Percentiles rank a stretch among this genome's conserved stretches.
These are phyloP conservation scores for Neonectria magnoliae DNA, from an alignment of 2,329 filamentous ascomycete genomes.

Conservation along the genomic window DNA sequence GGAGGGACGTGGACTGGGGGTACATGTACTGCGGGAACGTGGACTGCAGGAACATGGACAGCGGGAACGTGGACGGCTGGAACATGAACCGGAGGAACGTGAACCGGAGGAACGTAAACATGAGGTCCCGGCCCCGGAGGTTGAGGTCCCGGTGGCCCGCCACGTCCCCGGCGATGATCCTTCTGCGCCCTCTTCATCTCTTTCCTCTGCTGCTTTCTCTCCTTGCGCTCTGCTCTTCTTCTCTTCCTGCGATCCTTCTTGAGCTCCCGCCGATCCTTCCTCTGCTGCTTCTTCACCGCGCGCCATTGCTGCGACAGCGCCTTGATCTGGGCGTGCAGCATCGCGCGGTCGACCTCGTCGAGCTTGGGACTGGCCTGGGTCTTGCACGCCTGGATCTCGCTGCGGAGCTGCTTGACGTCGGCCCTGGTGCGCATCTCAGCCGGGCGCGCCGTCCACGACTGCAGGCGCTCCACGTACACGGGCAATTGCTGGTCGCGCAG, in stretches of 20 bases:
- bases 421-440: constrained; percentile 60
- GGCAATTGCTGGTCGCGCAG: constrained; percentile 60
- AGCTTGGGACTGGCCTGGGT: constrained; percentile 12
- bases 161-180: constrained; percentile 42
- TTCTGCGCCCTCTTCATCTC: constrained; percentile 45
- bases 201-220: constrained; percentile 44
- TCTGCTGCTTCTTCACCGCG: constrained; percentile 46
- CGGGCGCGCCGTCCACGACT: constrained; percentile 60
- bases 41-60: too few relatives aligned
- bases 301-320: constrained; percentile 55
- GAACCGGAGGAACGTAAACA: constrained; percentile 17
- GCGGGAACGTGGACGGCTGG: constrained; percentile 16
- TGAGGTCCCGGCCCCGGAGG: constrained; percentile 16
- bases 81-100: constrained; percentile 11
- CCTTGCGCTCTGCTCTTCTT: constrained; percentile 47
- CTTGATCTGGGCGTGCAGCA: constrained; percentile 56
- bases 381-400: constrained; percentile 56
- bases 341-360: constrained; percentile 40
- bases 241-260: constrained; percentile 44
- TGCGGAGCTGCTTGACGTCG: constrained; percentile 53
- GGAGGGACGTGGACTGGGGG: constrained; percentile 20
- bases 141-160: constrained; percentile 8
- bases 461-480: constrained; percentile 55
- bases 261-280: constrained; percentile 43
- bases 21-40: not conserved